These are phyloP conservation scores for Trichosporon inkin DNA, from an alignment of 1,284 basidiomycete species.

Conservation along the genomic window DNA sequence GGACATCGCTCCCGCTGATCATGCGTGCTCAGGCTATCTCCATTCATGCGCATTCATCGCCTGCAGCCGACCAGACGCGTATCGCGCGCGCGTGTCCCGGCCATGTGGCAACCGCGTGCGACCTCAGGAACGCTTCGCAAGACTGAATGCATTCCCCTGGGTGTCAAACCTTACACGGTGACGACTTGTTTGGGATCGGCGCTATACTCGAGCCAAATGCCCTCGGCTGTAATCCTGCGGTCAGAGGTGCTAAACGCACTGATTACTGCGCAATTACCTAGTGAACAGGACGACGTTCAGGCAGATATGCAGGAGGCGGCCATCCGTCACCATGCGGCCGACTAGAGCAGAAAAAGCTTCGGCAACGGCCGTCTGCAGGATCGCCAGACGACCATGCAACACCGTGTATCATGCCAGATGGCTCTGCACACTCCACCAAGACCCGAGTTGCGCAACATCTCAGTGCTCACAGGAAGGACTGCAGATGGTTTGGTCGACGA, in stretches of 20 bases:
- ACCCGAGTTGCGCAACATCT: neutral
- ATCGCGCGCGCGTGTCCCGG: neutral
- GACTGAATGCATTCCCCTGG: neutral
- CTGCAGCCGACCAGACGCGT: neutral
- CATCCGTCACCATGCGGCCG: too few relatives aligned
- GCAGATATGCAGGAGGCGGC: too few relatives aligned
- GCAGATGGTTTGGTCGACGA: neutral
- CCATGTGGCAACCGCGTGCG: neutral
- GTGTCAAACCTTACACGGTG: slow-evolving; percentile 2
- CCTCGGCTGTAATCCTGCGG: neutral
- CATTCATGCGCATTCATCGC: neutral
- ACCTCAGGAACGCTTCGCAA: neutral
- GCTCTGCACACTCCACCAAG: neutral
- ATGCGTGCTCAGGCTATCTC: neutral
- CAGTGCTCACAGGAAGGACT: neutral
- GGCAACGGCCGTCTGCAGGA: too few relatives aligned
- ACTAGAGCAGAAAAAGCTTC: too few relatives aligned
- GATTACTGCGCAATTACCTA: neutral
- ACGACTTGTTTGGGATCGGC: slow-evolving; percentile 2
- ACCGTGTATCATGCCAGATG: too few relatives aligned
- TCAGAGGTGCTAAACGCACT: too few relatives aligned
- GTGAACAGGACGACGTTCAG: too few relatives aligned
- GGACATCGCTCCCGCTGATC: slow-evolving; percentile 6
- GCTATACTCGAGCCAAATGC: neutral
- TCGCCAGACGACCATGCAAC: too few relatives aligned